Conservation (phyloP, 2,329 filamentous ascomycete genomes). For the Sporothrix brunneoviolacea region DNA sequence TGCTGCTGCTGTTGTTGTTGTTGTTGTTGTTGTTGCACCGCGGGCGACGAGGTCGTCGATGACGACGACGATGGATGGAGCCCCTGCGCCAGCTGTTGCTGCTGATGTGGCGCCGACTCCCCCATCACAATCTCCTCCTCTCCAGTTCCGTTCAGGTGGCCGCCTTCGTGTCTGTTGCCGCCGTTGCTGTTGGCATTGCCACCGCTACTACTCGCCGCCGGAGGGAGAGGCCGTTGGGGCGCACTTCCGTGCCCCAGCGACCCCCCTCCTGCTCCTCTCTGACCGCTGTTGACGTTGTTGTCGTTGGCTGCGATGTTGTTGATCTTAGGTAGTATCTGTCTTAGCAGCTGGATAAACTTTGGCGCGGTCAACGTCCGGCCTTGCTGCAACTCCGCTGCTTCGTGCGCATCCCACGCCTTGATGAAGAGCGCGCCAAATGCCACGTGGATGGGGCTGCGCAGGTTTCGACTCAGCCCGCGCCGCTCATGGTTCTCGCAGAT, state of each 20-base stretch:
- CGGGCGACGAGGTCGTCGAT: conserved; percentile 12
- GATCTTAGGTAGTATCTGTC: conserved; percentile 32
- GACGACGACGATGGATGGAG: conserved; percentile 11
- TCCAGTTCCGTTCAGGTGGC: conserved; percentile 18
- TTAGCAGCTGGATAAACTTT: conserved; percentile 40
- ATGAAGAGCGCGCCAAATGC: conserved; percentile 52
- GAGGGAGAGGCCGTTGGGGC: conserved; percentile 4
- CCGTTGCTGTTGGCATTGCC: conserved; percentile 12
- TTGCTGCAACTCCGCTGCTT: conserved; percentile 38
- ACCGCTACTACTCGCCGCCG: neutral
- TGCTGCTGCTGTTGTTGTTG: conserved; percentile 35
- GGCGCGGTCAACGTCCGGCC: conserved; percentile 39
- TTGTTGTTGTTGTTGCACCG: conserved; percentile 27
- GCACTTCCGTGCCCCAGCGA: neutral
- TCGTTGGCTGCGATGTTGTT: neutral
- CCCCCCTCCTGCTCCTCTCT: neutral
- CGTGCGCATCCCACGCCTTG: conserved; percentile 56
- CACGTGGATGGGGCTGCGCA: conserved; percentile 50
- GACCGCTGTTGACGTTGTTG: neutral
- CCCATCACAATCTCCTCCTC: conserved; percentile 12
- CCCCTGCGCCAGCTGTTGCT: conserved; percentile 6
- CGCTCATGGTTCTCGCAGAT: conserved; percentile 49
- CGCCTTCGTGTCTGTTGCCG: conserved; percentile 18
- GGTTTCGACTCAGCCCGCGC: conserved; percentile 41
- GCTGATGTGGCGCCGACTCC: conserved; percentile 3